A percentile compares a stretch with the other conserved stretches of the same genome.
These are phyloP conservation scores for Pyrrhoderma lamaoense DNA, from an alignment of 1,284 basidiomycete genomes.

Conservation along the genomic window DNA sequence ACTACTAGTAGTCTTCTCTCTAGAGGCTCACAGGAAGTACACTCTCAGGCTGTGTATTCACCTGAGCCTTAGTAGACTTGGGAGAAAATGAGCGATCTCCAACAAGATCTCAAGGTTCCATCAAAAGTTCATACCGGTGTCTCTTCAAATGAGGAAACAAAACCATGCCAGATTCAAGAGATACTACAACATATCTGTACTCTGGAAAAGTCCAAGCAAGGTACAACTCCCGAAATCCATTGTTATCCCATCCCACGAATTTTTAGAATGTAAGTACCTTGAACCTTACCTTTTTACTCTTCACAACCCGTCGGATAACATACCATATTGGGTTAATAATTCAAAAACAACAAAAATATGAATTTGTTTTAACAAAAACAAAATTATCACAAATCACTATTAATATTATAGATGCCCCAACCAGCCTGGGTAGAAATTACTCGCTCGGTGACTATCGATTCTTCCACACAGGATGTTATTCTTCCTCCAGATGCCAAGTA, in stretches of 20 bases:
- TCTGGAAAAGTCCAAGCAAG: conserved; percentile 26
- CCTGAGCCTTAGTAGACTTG: too few species aligned
- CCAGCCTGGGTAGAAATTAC: conserved; percentile 65
- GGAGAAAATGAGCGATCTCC: conserved; percentile 3
- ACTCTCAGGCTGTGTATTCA: too few species aligned
- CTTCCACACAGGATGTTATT: conserved; percentile 54
- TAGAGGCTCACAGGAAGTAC: too few species aligned
- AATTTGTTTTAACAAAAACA: too few species aligned
- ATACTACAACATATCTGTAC: conserved; percentile 65
- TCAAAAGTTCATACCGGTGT: too few species aligned
- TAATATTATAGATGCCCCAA: conserved; percentile 46
- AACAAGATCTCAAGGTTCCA: neutral
- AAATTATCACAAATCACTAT: neutral
- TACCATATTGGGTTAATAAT: neutral
- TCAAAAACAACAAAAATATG: too few species aligned
- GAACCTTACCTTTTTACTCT: too few species aligned
- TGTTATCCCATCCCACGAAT: conserved; percentile 68
- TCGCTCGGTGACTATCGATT: conserved; percentile 45
- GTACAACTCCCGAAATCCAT: conserved; percentile 31
- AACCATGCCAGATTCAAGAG: conserved; percentile 53
- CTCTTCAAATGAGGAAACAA: too few species aligned
- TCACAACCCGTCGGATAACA: neutral
- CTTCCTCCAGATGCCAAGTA: conserved; percentile 43
- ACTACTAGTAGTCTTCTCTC: too few species aligned
- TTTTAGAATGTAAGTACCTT: conserved; percentile 53